Percentiles rank a stretch among this genome's conserved stretches.
Conservation (phyloP, 2,329 filamentous ascomycete species). For the Hypoxylon sp. region DNA sequence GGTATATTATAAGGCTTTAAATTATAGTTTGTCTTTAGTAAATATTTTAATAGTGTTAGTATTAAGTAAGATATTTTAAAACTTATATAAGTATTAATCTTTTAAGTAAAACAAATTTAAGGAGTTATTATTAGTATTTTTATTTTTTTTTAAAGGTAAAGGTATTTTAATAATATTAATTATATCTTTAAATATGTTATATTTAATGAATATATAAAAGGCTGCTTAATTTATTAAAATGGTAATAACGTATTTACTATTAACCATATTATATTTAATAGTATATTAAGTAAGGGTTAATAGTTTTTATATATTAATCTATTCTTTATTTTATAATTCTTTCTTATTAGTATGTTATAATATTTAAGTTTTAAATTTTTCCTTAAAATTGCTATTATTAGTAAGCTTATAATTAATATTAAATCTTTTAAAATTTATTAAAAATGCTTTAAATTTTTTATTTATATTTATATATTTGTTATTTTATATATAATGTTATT, state of each 20-base stretch:
- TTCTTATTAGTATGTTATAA: too few relatives aligned
- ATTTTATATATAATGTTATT: slow-evolving; percentile 1
- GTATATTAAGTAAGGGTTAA: not conserved
- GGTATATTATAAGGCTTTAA: not conserved
- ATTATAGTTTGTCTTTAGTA: slow-evolving; percentile 1
- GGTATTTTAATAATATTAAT: not conserved
- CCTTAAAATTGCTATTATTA: not conserved
- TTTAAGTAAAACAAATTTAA: not conserved
- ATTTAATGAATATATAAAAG: not conserved
- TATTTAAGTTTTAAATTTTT: not conserved
- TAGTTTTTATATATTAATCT: not conserved
- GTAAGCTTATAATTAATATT: not conserved
- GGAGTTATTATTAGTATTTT: not conserved
- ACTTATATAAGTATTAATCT: slow-evolving; percentile 9
- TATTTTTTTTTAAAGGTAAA: not conserved
- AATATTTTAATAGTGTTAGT: not conserved
- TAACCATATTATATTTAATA: slow-evolving; percentile 4
- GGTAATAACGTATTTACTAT: not conserved
- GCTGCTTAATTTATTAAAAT: slow-evolving; percentile 7
- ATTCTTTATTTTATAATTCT: too few relatives aligned
- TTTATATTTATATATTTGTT: not conserved
- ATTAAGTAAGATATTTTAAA: slow-evolving; percentile 9
- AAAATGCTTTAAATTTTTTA: slow-evolving; percentile 5
- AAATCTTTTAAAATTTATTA: slow-evolving; percentile 4
- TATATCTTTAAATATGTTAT: too few relatives aligned